phyloP scores from a whole-genome alignment of 2,329 filamentous ascomycete genomes.

The Penicillium sclerotiorum region DNA sequence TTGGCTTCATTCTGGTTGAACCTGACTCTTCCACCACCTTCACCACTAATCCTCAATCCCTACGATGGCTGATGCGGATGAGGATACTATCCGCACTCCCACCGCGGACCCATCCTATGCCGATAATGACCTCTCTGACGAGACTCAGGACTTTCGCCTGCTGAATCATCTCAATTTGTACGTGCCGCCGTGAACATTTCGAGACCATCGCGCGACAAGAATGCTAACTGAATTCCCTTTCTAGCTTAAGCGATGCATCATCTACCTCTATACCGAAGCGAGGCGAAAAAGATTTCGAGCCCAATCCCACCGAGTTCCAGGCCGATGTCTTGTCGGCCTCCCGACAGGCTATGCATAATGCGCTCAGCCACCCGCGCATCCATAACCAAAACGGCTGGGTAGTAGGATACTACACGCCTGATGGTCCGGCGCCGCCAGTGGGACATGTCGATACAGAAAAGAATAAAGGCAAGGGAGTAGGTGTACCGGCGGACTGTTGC shows the following conservation, averaged over 20 bases:
- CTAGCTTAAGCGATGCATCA: conserved; percentile 36
- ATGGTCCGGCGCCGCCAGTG: conserved; percentile 42
- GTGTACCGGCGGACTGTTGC: conserved; percentile 37
- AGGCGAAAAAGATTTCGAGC: conserved; percentile 96
- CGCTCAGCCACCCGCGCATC: conserved; percentile 73
- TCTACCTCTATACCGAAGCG: conserved; percentile 71
- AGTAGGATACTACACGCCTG: conserved; percentile 74
- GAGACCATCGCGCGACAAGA: conserved; percentile 37
- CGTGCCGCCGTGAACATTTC: conserved; percentile 10
- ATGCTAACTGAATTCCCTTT: not conserved
- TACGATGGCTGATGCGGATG: conserved; percentile 49
- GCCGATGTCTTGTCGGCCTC: conserved; percentile 76
- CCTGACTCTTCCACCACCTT: not conserved
- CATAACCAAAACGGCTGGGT: conserved; percentile 69
- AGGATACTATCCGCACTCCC: conserved; percentile 41
- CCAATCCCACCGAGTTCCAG: conserved; percentile 83
- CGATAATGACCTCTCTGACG: conserved; percentile 73
- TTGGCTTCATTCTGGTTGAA: not conserved
- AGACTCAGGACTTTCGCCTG: conserved; percentile 84
- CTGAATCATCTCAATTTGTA: conserved; percentile 60
- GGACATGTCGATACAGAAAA: conserved; percentile 14
- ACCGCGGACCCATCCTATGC: conserved; percentile 33
- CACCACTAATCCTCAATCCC: not conserved
- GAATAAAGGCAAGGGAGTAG: conserved; percentile 16
- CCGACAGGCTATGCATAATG: conserved; percentile 84